Evolutionary conservation across 108 stramenopile genomes (phyloP).

Genomic region (Cyclotella atomus): DNA sequence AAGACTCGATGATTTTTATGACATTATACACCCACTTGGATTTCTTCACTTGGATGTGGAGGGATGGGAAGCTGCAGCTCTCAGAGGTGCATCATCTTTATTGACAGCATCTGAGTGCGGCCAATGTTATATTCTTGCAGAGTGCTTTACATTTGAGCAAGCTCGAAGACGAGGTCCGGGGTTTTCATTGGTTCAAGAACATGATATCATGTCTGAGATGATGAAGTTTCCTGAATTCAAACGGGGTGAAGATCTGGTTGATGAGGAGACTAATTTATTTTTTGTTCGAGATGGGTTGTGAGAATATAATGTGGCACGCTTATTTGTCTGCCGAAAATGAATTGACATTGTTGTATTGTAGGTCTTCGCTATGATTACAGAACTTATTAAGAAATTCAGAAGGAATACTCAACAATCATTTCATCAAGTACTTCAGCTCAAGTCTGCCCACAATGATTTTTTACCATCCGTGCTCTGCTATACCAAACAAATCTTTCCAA

Average conservation of each 20-base stretch:
- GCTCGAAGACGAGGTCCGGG: conserved; percentile 21
- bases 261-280: conserved; percentile 42
- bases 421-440: too few species aligned
- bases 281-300: conserved; percentile 29
- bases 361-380: too few species aligned
- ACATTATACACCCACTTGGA: conserved; percentile 34
- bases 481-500: conserved; percentile 66
- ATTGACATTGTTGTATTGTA: too few species aligned
- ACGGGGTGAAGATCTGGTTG: conserved; percentile 38
- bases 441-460: too few species aligned
- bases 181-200: conserved; percentile 34
- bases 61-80: conserved; percentile 41
- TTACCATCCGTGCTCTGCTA: conserved; percentile 43
- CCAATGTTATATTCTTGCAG: conserved; percentile 37
- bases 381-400: too few species aligned
- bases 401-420: too few species aligned
- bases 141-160: conserved; percentile 18
- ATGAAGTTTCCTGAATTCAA: conserved; percentile 19
- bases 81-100: conserved; percentile 29
- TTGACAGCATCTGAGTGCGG: not conserved
- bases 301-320: too few species aligned
- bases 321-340: too few species aligned
- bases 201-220: conserved; percentile 33
- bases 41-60: conserved; percentile 48
- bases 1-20: conserved; percentile 36